A percentile compares a stretch with the other conserved stretches of the same genome.
Evolutionary conservation across 805 yeast genomes (phyloP).

Genomic region (Barnettozyma pratensis): DNA sequence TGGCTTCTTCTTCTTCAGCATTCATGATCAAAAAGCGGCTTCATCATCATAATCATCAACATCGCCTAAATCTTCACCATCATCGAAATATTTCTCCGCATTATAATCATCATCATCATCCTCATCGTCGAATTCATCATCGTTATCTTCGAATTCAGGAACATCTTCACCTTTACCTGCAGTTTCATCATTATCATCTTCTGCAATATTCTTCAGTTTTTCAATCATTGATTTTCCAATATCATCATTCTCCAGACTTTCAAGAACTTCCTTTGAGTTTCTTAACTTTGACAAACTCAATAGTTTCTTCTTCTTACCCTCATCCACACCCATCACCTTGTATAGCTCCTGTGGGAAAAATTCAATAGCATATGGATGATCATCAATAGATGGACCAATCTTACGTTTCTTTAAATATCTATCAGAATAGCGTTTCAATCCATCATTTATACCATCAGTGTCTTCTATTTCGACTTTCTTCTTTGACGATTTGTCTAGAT

Average conservation of each 20-base stretch:
- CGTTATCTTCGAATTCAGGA: constrained; percentile 38
- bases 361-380: constrained; percentile 67
- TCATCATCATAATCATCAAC: constrained; percentile 53
- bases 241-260: constrained; percentile 23
- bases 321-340: constrained; percentile 60
- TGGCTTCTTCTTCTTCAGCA: background rate
- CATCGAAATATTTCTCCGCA: constrained; percentile 56
- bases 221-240: constrained; percentile 37
- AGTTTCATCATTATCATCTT: constrained; percentile 25
- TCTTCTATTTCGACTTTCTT: constrained; percentile 24
- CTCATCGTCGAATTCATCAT: constrained; percentile 44
- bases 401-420: constrained; percentile 65
- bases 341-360: constrained; percentile 78
- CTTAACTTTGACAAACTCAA: constrained; percentile 35
- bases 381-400: constrained; percentile 67
- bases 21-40: constrained; percentile 45
- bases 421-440: constrained; percentile 79
- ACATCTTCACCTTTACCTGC: constrained; percentile 33
- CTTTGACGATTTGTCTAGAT: constrained; percentile 24
- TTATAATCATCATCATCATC: constrained; percentile 28
- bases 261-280: constrained; percentile 21
- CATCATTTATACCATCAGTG: constrained; percentile 50
- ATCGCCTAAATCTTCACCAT: constrained; percentile 41
- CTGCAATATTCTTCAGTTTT: constrained; percentile 37
- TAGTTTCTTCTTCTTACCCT: constrained; percentile 46